These are phyloP conservation scores for Oryza meyeriana DNA, from an alignment of 176 grass and related monocot species.

Conservation along the genomic window DNA sequence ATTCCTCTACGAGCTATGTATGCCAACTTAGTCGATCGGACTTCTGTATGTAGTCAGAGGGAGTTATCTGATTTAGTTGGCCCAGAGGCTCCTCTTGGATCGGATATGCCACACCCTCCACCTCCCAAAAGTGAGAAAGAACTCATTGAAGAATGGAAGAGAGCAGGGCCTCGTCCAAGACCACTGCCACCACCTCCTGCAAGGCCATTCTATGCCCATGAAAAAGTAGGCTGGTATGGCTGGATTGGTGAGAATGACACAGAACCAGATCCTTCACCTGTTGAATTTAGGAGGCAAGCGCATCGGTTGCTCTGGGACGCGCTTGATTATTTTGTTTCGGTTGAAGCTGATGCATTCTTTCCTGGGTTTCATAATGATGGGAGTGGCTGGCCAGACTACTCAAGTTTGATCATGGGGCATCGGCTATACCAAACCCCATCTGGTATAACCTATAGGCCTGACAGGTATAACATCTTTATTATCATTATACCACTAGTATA, in stretches of 20 bases:
- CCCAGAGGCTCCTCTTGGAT: constrained; percentile 67
- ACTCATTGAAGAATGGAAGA: constrained; percentile 91
- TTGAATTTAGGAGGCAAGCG: constrained; percentile 69
- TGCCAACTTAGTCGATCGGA: constrained; percentile 79
- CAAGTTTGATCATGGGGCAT: constrained; percentile 95
- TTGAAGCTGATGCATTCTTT: constrained; percentile 97
- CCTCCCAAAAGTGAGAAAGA: constrained; percentile 65
- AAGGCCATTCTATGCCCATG: constrained; percentile 89
- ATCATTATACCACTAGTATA: neutral
- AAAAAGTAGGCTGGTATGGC: constrained; percentile 98
- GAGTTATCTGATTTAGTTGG: constrained; percentile 75
- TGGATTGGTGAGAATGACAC: constrained; percentile 84
- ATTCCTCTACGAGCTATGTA: constrained; percentile 92
- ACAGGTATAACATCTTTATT: constrained; percentile 62
- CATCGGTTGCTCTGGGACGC: constrained; percentile 94
- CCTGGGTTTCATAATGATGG: constrained; percentile 89
- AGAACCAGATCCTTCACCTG: constrained; percentile 61
- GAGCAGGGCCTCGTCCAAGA: constrained; percentile 75
- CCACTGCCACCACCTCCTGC: constrained; percentile 89
- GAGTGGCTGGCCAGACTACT: constrained; percentile 75
- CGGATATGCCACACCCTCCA: constrained; percentile 52
- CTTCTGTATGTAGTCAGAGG: constrained; percentile 67
- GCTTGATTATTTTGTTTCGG: constrained; percentile 89
- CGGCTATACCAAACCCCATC: constrained; percentile 70
- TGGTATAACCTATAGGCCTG: constrained; percentile 81